Evolutionary conservation across 805 yeast species (phyloP), one percentile per base, ranked within the genome.

Genomic region (Nakazawaea pomicola): DNA sequence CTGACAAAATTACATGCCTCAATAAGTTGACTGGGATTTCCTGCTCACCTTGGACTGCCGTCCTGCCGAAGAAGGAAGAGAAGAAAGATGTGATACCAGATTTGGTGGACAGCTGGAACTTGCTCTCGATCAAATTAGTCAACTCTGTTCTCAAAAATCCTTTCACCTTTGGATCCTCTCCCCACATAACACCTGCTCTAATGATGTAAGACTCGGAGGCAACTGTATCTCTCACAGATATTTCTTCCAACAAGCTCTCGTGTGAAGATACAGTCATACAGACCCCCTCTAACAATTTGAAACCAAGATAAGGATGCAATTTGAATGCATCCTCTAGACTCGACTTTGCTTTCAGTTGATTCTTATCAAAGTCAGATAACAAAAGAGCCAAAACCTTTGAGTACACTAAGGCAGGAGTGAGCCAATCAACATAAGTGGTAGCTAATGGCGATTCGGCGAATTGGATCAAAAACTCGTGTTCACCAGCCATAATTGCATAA

Each of bases 371-470:
- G 21, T 36, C 40, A 4, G 15, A 21, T 10, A 27, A 16, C 10
- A 77, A 62, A 43, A 74, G 64, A n/a, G 93, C 87, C 40, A 84
- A 61, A 0, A 78, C 84, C 4, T 70, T 56, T 1, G 91, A 81
- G 51, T 77, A 79, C 1, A 80, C 77, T 21, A 88, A 55, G 0
- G 89, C 83, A 0, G 93, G 84, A 1, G 89, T 82, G 33, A 65
- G 64, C 91, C 95, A 83, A 47, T 72, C 74, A 10, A 58, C 58
- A 49, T 85, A 83, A 0, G 81, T 68, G 17, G 65, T 70, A 3
- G 70, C 65, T 25, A 83, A 62, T 1, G 84, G 74, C 1, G 85
- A 76, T 10, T 73, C 62, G 2, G 70, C 70, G 25, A 86, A 60
- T 15, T 76, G 73, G 10, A 79, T 65, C 49, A 88, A 55, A 57